phyloP scores from a whole-genome alignment of 805 yeast species.

The Candida chauliodis region DNA sequence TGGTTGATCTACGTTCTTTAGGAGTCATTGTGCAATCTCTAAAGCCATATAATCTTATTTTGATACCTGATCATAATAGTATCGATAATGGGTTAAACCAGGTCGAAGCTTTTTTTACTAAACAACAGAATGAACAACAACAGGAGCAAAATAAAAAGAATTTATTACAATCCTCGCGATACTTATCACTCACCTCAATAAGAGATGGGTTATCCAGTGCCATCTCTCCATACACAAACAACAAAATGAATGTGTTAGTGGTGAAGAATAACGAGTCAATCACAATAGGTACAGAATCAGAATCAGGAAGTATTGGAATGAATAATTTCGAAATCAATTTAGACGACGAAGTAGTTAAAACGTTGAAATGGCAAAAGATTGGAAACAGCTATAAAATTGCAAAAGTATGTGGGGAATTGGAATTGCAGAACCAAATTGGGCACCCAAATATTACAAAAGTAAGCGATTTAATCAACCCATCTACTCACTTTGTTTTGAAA shows the following conservation, averaged over 20 bases:
- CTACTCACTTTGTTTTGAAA: conserved; percentile 30
- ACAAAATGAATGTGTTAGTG: conserved; percentile 27
- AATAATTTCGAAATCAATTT: conserved; percentile 58
- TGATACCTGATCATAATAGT: conserved; percentile 43
- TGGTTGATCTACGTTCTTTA: conserved; percentile 80
- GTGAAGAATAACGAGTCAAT: conserved; percentile 38
- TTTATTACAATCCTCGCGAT: conserved; percentile 20
- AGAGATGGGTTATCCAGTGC: conserved; percentile 24
- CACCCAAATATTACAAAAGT: conserved; percentile 12
- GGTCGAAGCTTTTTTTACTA: conserved; percentile 25
- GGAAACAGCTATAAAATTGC: conserved; percentile 81
- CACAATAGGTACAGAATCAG: conserved; percentile 49
- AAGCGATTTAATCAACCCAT: conserved; percentile 26
- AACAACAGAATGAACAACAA: conserved; percentile 28
- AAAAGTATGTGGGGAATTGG: conserved; percentile 70
- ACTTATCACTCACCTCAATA: conserved; percentile 28
- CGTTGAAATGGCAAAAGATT: conserved; percentile 78
- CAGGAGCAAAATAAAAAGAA: conserved; percentile 18
- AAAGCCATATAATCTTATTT: conserved; percentile 70
- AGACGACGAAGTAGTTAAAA: conserved; percentile 58
- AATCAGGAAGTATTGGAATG: conserved; percentile 25
- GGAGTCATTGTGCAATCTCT: conserved; percentile 72
- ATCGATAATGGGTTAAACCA: conserved; percentile 23
- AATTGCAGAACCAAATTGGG: conserved; percentile 21
- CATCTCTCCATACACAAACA: conserved; percentile 10